Conservation (phyloP, 2,329 filamentous ascomycete genomes). For the Neocatenulostroma microsporum region DNA sequence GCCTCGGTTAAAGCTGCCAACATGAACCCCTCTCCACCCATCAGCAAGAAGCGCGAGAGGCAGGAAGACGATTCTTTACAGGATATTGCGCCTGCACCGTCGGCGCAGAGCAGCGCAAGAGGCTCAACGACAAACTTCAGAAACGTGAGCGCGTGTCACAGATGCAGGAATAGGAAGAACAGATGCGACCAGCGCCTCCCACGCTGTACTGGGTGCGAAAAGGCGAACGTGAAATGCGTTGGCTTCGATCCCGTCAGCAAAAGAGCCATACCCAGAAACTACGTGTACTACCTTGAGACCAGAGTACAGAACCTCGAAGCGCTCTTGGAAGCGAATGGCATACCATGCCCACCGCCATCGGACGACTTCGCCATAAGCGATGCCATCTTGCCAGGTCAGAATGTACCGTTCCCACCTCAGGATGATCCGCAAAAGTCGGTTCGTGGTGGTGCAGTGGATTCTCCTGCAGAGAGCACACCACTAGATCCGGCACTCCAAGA, state of each 20-base stretch:
- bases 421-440: slow-evolving; percentile 12
- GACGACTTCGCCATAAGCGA: slow-evolving; percentile 49
- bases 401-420: slow-evolving; percentile 28
- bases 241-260: slow-evolving; percentile 96
- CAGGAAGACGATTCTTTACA: slow-evolving; percentile 1
- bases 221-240: slow-evolving; percentile 83
- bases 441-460: slow-evolving; percentile 4
- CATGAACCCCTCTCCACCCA: background rate
- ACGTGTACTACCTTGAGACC: slow-evolving; percentile 91
- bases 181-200: slow-evolving; percentile 89
- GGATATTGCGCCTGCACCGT: background rate
- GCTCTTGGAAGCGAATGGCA: slow-evolving; percentile 59
- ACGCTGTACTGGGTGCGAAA: slow-evolving; percentile 84
- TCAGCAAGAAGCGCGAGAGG: slow-evolving; percentile 7
- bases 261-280: slow-evolving; percentile 79
- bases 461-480: slow-evolving; percentile 15
- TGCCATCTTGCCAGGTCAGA: slow-evolving; percentile 27
- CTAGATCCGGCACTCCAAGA: slow-evolving; percentile 31
- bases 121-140: slow-evolving; percentile 55
- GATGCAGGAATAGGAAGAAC: slow-evolving; percentile 87
- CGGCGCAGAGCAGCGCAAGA: background rate
- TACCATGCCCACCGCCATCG: slow-evolving; percentile 63
- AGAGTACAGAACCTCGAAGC: slow-evolving; percentile 76
- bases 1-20: background rate
- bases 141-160: slow-evolving; percentile 81